phyloP scores from a whole-genome alignment of 495 filamentous ascomycete genomes.

The Aspergillus sclerotioniger region DNA sequence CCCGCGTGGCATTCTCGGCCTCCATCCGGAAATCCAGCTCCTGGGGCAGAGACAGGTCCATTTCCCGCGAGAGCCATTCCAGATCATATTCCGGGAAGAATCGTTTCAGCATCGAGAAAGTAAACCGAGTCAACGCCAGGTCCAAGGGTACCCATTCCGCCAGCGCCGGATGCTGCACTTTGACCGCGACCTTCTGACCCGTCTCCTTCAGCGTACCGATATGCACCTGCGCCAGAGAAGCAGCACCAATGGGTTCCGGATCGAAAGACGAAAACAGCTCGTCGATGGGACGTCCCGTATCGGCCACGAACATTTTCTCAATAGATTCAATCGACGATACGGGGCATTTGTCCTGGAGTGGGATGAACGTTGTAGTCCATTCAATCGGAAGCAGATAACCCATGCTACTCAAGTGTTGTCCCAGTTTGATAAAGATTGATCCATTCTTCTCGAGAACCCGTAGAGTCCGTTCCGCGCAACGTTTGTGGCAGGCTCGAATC shows the following conservation, averaged over 20 bases:
- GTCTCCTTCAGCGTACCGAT: constrained; percentile 80
- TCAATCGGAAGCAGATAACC: constrained; percentile 90
- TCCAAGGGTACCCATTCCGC: constrained; percentile 92
- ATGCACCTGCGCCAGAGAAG: constrained; percentile 94
- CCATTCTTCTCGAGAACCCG: constrained; percentile 89
- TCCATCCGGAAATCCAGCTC: constrained; percentile 90
- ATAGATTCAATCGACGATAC: constrained; percentile 90
- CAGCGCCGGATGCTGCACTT: constrained; percentile 90
- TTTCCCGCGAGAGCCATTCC: constrained; percentile 91
- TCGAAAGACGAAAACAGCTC: constrained; percentile 86
- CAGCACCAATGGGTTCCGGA: constrained; percentile 77
- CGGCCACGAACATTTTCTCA: constrained; percentile 74
- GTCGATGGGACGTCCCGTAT: constrained; percentile 76
- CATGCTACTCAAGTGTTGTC: constrained; percentile 95
- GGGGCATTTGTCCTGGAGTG: constrained; percentile 93
- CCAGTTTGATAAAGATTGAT: constrained; percentile 97
- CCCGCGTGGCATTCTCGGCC: constrained; percentile 77
- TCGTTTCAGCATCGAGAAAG: constrained; percentile 81
- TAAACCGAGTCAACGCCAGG: constrained; percentile 79
- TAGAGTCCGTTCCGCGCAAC: constrained; percentile 87
- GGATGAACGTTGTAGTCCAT: constrained; percentile 96
- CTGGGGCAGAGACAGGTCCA: constrained; percentile 84
- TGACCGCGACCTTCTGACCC: constrained; percentile 92
- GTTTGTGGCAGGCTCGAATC: constrained; percentile 85
- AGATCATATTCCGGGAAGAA: constrained; percentile 98